Evolutionary conservation across 208 protist genomes (phyloP).

Genomic region (Trichomonas vaginalis): DNA sequence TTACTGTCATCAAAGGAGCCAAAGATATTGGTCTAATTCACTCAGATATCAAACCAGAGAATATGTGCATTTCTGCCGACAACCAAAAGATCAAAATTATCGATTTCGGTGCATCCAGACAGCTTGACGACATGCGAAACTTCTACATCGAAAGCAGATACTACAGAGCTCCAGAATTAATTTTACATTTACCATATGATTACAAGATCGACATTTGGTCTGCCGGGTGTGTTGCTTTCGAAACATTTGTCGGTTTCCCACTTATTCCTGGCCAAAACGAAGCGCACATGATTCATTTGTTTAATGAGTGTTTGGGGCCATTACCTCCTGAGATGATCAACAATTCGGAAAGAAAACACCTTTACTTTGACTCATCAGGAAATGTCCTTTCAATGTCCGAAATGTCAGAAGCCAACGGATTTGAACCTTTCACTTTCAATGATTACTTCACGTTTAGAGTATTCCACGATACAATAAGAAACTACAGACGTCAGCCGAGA

Average conservation of each 20-base stretch:
- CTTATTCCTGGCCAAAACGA: not conserved
- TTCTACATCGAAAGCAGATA: constrained; percentile 74
- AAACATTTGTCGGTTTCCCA: constrained; percentile 73
- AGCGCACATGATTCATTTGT: not conserved
- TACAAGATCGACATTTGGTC: constrained; percentile 66
- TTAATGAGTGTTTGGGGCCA: not conserved
- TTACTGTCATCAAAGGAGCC: not conserved
- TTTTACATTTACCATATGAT: not conserved
- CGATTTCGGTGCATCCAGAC: constrained; percentile 87
- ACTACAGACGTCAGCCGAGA: not conserved
- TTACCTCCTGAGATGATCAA: not conserved
- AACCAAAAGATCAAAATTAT: constrained; percentile 68
- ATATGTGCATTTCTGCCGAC: not conserved
- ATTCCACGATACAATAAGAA: not conserved
- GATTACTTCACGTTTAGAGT: not conserved
- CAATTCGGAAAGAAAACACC: not conserved
- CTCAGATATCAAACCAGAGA: not conserved
- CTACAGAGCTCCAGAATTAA: constrained; percentile 71
- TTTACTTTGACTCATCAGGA: not conserved
- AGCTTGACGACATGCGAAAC: constrained; percentile 59
- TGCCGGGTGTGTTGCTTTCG: constrained; percentile 87
- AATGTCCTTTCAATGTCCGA: not conserved
- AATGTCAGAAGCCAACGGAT: not conserved
- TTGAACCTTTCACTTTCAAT: not conserved
- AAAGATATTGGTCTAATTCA: not conserved